A percentile compares a stretch with the other conserved stretches of the same genome.
Evolutionary conservation across 139 green algal species (phyloP).

Genomic region (Spirogloea muscicola): DNA sequence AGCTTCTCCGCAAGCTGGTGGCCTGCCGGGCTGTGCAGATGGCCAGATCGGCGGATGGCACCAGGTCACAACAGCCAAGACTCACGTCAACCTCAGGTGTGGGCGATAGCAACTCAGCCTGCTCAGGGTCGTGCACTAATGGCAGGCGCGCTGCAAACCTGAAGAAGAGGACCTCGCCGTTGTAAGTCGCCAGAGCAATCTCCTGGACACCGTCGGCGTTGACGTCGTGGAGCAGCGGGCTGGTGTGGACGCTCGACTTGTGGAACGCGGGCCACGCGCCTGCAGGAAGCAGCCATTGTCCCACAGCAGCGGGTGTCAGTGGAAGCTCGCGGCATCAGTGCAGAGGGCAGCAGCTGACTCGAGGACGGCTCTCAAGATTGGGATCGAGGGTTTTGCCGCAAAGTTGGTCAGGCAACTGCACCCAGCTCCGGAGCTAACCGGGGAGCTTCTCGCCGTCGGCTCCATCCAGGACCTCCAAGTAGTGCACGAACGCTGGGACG

Average conservation of each 20-base stretch:
- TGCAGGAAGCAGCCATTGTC: too few species aligned
- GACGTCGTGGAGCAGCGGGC: conserved; percentile 83
- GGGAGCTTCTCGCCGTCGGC: conserved; percentile 67
- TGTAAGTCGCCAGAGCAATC: conserved; percentile 81
- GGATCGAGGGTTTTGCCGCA: too few species aligned
- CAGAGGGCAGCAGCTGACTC: too few species aligned
- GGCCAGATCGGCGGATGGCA: too few species aligned
- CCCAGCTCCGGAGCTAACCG: conserved; percentile 9
- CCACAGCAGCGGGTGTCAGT: conserved; percentile 6
- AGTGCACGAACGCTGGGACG: conserved; percentile 87
- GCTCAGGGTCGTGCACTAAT: too few species aligned
- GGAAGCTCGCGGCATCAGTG: too few species aligned
- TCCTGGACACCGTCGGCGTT: conserved; percentile 79
- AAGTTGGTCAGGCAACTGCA: too few species aligned
- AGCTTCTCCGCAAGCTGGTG: conserved; percentile 47
- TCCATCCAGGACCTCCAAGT: conserved; percentile 87
- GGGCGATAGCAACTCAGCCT: too few species aligned
- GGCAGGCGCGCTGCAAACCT: conserved; percentile 46
- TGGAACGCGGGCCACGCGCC: conserved; percentile 81
- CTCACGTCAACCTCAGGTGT: too few species aligned
- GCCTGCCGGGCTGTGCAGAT: neutral
- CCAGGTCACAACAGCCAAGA: too few species aligned
- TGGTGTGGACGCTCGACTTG: conserved; percentile 75
- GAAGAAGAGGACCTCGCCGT: conserved; percentile 87
- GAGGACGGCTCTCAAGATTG: too few species aligned